A percentile compares a stretch with the other conserved stretches of the same genome.
Evolutionary conservation across 352 stramenopile species (phyloP).

Genomic region (Thalassiosira gravida): DNA sequence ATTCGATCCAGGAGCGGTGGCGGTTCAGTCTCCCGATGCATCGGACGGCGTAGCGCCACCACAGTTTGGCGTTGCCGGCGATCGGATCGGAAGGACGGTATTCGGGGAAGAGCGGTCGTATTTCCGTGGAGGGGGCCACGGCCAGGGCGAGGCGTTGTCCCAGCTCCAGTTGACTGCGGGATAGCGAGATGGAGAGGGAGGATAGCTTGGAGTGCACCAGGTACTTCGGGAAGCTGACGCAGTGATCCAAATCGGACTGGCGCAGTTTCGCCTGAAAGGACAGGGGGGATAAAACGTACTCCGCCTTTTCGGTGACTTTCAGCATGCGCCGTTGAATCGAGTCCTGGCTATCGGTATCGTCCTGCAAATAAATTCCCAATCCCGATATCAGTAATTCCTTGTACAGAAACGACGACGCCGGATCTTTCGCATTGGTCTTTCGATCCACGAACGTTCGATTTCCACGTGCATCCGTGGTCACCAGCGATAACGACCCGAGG

Average conservation of each 20-base stretch:
- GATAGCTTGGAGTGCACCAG: conserved; percentile 77
- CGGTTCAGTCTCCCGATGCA: conserved; percentile 83
- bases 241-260: conserved; percentile 74
- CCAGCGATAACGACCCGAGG: conserved; percentile 69
- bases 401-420: conserved; percentile 69
- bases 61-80: conserved; percentile 61
- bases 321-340: conserved; percentile 15
- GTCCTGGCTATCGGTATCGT: conserved; percentile 32
- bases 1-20: conserved; percentile 78
- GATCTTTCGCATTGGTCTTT: conserved; percentile 47
- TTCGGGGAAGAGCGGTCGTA: conserved; percentile 81
- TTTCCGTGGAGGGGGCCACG: conserved; percentile 42
- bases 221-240: conserved; percentile 84
- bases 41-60: conserved; percentile 83
- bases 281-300: conserved; percentile 77
- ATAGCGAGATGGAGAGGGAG: conserved; percentile 70
- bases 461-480: conserved; percentile 77
- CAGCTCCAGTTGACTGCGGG: conserved; percentile 79
- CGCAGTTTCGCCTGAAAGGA: conserved; percentile 81
- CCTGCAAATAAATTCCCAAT: conserved; percentile 82
- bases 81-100: conserved; percentile 69
- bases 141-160: conserved; percentile 56
- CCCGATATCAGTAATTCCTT: conserved; percentile 78
- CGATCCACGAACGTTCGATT: conserved; percentile 80
- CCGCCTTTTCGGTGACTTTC: conserved; percentile 14